Base-by-base conservation (phyloP, 345 rosid species). In the Mercurialis annua region DNA sequence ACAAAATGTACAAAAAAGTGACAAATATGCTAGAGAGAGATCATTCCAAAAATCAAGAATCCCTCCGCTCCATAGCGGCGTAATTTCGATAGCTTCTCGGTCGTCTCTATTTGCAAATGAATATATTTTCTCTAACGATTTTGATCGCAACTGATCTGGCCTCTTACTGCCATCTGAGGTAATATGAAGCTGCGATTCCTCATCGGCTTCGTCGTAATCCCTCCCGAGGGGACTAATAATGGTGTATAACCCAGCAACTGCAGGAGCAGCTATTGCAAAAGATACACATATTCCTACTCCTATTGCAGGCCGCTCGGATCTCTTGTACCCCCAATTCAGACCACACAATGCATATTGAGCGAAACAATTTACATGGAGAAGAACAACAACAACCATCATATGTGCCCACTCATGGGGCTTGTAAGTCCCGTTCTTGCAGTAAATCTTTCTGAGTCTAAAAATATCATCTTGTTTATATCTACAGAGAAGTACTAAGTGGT, bases 301-400 rank as follows among this genome's bases (percentile, higher is more conserved):
- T 44, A 91, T 52, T 0, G 96, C 88, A 46, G 97, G 96, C 65
- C 97, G 86, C 33, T 83, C 69, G 0, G 97, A 91, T 82, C 99
- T 91, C 67, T 65, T 85, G 73, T 71, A 94, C 12, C 97, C 97
- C 72, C 85, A 65, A 56, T 94, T 91, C 24, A 94, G 83, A 66
- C 97, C 89, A 66, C 99, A 94, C 43, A 94, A 88, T 2, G 96
- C 99, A 57, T 94, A 94, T 65, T 91, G 97, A 60, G 99, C 95
- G 65, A 94, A 94, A 77, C 99, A 94, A 58, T 94, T 94, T 53
- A 91, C 42, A 68, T 94, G 88, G 48, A 94, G 95, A 64, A 94
- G 74, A 59, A 83, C 18, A n/a, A 89, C 83, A 21, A 94, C 96
- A 16, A 86, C 89, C 92, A 87, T 81, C 69, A 94, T 87, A 62